Percentiles rank a stretch among this genome's conserved stretches.
These are phyloP conservation scores for Trypanosoma avium DNA, from an alignment of 208 protist genomes.

Conservation along the genomic window DNA sequence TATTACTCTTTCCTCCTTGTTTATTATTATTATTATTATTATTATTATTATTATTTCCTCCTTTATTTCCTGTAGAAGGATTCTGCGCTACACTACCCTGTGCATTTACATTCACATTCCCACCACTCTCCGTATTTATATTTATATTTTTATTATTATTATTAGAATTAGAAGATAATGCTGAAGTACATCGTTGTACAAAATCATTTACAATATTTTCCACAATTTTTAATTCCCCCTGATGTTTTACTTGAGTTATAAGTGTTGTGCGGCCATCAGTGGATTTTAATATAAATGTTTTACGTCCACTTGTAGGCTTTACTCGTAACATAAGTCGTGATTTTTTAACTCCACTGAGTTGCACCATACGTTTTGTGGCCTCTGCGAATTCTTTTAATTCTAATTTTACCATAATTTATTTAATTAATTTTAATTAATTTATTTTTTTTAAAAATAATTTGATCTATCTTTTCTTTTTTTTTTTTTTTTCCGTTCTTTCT, in stretches of 20 bases:
- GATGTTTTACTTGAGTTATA: constrained; percentile 56
- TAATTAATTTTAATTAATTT: neutral
- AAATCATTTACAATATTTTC: constrained; percentile 66
- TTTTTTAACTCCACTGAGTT: constrained; percentile 55
- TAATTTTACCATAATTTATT: constrained; percentile 41
- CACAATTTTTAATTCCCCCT: constrained; percentile 61
- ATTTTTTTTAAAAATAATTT: neutral
- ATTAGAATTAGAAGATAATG: constrained; percentile 1
- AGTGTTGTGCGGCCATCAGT: constrained; percentile 68
- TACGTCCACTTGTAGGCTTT: constrained; percentile 38
- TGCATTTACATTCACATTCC: neutral
- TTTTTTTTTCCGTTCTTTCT: neutral
- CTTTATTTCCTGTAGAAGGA: neutral
- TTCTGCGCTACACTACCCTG: too few relatives aligned
- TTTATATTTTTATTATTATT: neutral
- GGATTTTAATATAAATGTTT: constrained; percentile 60
- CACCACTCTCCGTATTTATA: neutral
- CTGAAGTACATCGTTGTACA: constrained; percentile 50
- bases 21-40: constrained; percentile 12
- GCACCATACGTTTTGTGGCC: constrained; percentile 52
- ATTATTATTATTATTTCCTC: constrained; percentile 1
- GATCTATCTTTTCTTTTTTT: neutral
- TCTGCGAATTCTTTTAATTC: constrained; percentile 59
- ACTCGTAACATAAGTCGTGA: constrained; percentile 68
- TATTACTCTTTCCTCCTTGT: neutral